Conservation (phyloP, 2,329 filamentous ascomycete genomes). For the Botrytis fabae region DNA sequence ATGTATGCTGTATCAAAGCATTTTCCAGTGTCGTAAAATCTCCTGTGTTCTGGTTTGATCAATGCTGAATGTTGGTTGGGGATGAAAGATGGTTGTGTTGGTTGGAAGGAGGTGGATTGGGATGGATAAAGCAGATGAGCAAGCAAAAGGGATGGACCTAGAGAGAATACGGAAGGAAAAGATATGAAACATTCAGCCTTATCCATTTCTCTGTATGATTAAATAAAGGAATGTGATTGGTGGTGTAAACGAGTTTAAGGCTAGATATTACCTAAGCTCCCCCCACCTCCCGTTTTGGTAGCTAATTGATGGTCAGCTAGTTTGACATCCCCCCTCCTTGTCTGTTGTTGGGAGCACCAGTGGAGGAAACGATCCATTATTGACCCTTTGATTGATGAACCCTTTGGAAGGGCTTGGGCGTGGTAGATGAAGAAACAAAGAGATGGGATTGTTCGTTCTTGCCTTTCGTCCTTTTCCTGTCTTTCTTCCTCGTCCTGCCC, state of each 20-base stretch:
- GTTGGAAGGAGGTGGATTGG: background rate
- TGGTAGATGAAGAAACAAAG: background rate
- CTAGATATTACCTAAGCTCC: background rate
- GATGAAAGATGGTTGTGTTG: background rate
- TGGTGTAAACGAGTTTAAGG: background rate
- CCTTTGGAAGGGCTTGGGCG: background rate
- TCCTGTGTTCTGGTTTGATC: background rate
- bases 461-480: no score
- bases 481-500: no score
- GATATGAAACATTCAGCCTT: slow-evolving; percentile 15
- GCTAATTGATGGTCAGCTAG: background rate
- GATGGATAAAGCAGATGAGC: background rate
- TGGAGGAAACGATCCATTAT: background rate
- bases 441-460: no score
- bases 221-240: background rate
- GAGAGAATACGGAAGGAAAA: background rate
- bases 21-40: background rate
- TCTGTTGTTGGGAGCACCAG: background rate
- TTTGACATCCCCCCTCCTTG: background rate
- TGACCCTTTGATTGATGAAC: no score
- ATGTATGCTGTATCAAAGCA: background rate
- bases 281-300: background rate
- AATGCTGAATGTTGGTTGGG: background rate
- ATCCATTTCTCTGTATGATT: background rate
- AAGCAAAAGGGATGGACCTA: no score